Evolutionary conservation across 2,329 filamentous ascomycete genomes (phyloP).

Genomic region (Talaromyces marneffei): DNA sequence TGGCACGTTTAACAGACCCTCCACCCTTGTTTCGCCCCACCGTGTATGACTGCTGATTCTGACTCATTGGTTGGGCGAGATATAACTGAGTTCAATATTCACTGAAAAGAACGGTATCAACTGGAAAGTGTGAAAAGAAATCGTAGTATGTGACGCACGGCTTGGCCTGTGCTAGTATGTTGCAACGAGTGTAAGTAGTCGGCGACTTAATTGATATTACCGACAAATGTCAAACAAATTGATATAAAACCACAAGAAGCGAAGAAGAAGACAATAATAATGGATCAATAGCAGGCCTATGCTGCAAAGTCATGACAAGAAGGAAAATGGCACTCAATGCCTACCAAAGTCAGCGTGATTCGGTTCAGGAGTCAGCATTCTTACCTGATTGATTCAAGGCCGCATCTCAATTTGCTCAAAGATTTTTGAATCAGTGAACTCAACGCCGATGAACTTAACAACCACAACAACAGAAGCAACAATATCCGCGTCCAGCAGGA

Average conservation of each 20-base stretch:
- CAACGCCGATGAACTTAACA: not conserved
- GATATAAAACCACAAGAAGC: not conserved
- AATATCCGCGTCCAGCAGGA: constrained; percentile 11
- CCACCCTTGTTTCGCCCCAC: not conserved
- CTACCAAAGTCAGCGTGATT: constrained; percentile 2
- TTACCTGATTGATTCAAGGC: constrained; percentile 3
- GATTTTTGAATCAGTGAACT: no score
- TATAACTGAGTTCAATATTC: not conserved
- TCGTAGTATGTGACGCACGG: not conserved
- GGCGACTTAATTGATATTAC: not conserved
- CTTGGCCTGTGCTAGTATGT: not conserved
- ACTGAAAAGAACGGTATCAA: not conserved
- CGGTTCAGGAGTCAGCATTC: not conserved
- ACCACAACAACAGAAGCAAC: not conserved
- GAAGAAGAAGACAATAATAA: not conserved
- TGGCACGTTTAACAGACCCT: constrained; percentile 12
- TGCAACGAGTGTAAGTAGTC: not conserved
- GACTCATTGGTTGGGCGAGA: constrained; percentile 12
- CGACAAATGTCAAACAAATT: not conserved
- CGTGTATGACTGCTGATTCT: constrained; percentile 4
- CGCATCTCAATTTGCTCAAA: no score
- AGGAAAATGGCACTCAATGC: constrained; percentile 16
- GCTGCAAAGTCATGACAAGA: constrained; percentile 12
- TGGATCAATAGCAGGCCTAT: not conserved
- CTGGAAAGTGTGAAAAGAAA: not conserved